Percentiles rank a stretch among this genome's conserved stretches.
Evolutionary conservation across 768 basidiomycete genomes (phyloP).

Genomic region (Psilocybe cyanescens): DNA sequence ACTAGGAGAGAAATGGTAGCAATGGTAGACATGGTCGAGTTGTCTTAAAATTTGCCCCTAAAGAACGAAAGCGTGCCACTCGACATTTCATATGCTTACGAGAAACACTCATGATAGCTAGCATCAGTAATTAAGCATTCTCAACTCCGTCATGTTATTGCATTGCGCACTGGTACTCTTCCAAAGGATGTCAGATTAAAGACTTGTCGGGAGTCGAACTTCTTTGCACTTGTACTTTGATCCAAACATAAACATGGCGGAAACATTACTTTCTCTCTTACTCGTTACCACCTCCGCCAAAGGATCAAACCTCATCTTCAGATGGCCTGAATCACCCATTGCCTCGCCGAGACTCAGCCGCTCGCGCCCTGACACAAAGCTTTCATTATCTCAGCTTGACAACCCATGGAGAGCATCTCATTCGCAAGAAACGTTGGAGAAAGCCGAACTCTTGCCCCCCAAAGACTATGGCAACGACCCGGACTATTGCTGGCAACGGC

Average conservation of each 20-base stretch:
- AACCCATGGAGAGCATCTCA: constrained; percentile 77
- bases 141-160: no score
- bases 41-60: no score
- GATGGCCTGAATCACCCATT: constrained; percentile 81
- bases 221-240: not conserved
- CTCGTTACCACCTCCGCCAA: constrained; percentile 86
- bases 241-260: constrained; percentile 53
- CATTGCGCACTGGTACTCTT: no score
- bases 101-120: no score
- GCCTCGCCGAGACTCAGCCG: constrained; percentile 72
- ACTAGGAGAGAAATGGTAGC: constrained; percentile 28
- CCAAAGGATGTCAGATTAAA: no score
- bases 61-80: no score
- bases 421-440: constrained; percentile 39
- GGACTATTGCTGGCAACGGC: constrained; percentile 70
- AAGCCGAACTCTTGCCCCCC: constrained; percentile 16
- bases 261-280: constrained; percentile 78
- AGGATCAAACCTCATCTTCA: constrained; percentile 76
- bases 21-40: constrained; percentile 5
- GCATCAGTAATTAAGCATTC: no score
- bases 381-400: constrained; percentile 58
- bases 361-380: constrained; percentile 54
- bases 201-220: not conserved
- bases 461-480: constrained; percentile 34
- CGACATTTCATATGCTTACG: no score